Evolutionary conservation across 805 yeast genomes (phyloP), one percentile per base, ranked within the genome.

Genomic region (Yarrowia divulgata): DNA sequence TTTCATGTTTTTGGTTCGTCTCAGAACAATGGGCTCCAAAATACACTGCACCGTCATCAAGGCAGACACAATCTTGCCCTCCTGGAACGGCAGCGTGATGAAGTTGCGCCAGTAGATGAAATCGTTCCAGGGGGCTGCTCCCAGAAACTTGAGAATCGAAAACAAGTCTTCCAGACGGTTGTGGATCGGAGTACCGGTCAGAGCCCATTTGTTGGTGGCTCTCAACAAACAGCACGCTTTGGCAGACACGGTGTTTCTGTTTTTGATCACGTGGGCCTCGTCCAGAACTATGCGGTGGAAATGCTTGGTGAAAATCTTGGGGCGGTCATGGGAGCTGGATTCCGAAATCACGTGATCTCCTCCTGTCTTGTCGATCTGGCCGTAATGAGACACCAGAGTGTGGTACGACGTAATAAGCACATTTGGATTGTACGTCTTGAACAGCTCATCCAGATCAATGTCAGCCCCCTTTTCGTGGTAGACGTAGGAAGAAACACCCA

Each of bases 121-220:
- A 73, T 90, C 89, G 48, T 88, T 82, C 98, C 98, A 94, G 0
- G 98, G 98, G 73, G 90, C 91, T n/a, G 93, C 78, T 52, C 87
- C 82, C 60, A 94, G 79, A 74, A 89, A 94, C 72, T 87, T 86
- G 18, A 93, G 85, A 62, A 93, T 78, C 7, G 97, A 88, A 75
- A 85, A 93, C 58, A 94, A 79, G 77, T 94, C 98, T 77, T 94
- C 98, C 10, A 94, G 81, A 71, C 93, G 81, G 77, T 93, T 93
- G 48, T 93, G 90, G 37, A 93, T 90, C 0, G 98, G 98, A 0
- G 98, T 93, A 8, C 98, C 98, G 0, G 98, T 92, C 58, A 94
- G 80, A 3, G 90, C 82, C 98, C 98, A 93, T 71, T 87, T 86
- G 62, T 95, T 81, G 19, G 82, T 80, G 73, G 91, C 87, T 10